phyloP scores from a whole-genome alignment of 2,329 filamentous ascomycete species.

The Colletotrichum higginsianum region DNA sequence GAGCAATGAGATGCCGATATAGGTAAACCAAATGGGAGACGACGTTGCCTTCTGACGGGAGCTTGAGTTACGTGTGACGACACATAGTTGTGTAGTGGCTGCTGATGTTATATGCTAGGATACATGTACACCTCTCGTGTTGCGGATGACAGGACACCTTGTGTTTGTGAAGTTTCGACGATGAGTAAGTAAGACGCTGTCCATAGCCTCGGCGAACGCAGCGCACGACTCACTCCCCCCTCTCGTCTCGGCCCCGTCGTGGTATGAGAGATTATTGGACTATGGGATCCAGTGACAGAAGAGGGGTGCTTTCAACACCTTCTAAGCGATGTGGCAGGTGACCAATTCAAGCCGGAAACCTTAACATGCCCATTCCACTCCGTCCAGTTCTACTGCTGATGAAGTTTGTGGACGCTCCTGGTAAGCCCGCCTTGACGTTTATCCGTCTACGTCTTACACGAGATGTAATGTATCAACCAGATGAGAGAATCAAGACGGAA shows the following conservation, averaged over 20 bases:
- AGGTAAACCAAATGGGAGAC: background rate
- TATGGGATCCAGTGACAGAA: background rate
- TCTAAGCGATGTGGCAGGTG: slow-evolving; percentile 9
- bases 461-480: too few species aligned
- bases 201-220: slow-evolving; percentile 9
- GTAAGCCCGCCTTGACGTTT: background rate
- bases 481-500: too few species aligned
- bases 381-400: background rate
- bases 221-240: background rate
- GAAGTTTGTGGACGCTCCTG: background rate
- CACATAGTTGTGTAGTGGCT: background rate
- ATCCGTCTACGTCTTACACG: background rate
- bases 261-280: background rate
- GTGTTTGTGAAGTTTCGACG: background rate
- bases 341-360: background rate
- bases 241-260: slow-evolving; percentile 13
- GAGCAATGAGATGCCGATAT: slow-evolving; percentile 1
- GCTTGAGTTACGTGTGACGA: slow-evolving; percentile 6
- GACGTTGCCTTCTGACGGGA: background rate
- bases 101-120: background rate
- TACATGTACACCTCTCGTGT: background rate
- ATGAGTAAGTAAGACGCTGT: background rate
- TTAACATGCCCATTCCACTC: background rate
- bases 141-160: background rate
- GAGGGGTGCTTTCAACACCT: background rate